A percentile compares a stretch with the other conserved stretches of the same genome.
These are phyloP conservation scores for Pterocarpus santalinus DNA, from an alignment of 306 rosid species.

Conservation along the genomic window DNA sequence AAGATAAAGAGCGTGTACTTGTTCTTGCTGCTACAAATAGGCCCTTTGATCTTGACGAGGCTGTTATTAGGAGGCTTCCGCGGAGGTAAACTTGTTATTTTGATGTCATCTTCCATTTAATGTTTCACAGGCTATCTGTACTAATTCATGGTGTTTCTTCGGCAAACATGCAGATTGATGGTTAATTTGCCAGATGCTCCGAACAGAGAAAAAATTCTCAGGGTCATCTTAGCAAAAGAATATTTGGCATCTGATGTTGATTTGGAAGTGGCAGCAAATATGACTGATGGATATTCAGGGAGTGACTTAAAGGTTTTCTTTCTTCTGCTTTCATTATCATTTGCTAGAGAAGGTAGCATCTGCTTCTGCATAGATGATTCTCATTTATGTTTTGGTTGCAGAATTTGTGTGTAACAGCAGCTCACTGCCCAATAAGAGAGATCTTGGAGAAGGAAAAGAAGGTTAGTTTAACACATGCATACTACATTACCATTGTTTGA, in stretches of 20 bases:
- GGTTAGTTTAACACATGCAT: conserved; percentile 53
- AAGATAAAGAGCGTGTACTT: conserved; percentile 91
- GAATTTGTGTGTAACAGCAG: conserved; percentile 93
- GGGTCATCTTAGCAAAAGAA: conserved; percentile 89
- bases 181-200: conserved; percentile 88
- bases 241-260: conserved; percentile 81
- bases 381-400: conserved; percentile 60
- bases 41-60: conserved; percentile 98
- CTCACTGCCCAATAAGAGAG: conserved; percentile 90
- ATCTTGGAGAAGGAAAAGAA: conserved; percentile 91
- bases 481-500: not conserved
- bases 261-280: conserved; percentile 79
- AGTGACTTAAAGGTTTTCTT: conserved; percentile 88
- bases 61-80: conserved; percentile 97
- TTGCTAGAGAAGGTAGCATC: conserved; percentile 31
- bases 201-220: conserved; percentile 82
- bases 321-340: conserved; percentile 19
- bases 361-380: conserved; percentile 3
- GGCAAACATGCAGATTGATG: conserved; percentile 76
- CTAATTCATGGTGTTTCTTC: not conserved
- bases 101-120: not conserved
- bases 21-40: conserved; percentile 98
- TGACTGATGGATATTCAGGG: conserved; percentile 97
- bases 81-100: conserved; percentile 67
- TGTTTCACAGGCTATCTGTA: not conserved